Evolutionary conservation across 176 grass and related monocot species (phyloP), one percentile per base, ranked within the genome.

Genomic region (Lolium multiflorum): DNA sequence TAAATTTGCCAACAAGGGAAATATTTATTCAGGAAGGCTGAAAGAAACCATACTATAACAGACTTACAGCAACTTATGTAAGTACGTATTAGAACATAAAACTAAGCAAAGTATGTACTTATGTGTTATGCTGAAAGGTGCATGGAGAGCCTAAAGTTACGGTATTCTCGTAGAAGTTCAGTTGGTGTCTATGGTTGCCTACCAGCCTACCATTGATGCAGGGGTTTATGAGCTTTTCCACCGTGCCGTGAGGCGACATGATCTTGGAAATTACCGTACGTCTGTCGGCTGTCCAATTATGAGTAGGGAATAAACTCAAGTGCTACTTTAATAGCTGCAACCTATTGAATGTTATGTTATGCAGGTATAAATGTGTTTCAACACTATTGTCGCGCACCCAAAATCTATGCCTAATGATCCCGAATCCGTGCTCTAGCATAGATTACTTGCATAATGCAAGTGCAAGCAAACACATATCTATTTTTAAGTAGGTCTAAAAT

Each of bases 71-170:
- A 49, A 63, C 21, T 79, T 65, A 41, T 43, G 21, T 64, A 75
- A 85, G 74, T 81, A 56, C 17, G 16, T 52, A 43, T 46, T 11
- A 50, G 35, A 41, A 52, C 21, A 73, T 11, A 78, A 69, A 71
- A 78, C 73, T 55, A 60, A 83, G 17, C 14, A 14, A 80, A 62
- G 1, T 17, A 80, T 55, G 38, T 12, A 43, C 65, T 58, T 57
- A 21, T 47, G 41, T 73, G 43, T 28, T 80, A 22, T 80, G 81
- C 71, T 73, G 66, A 0, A 7, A 73, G 46, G 56, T 64, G 74
- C 35, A 74, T 4, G 4, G 0, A 41, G 16, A 64, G 71, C 73
- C 28, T 31, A 31, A 31, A 31, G 12, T 49, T 15, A 43, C 2
- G 3, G 12, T 49, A 25, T 2, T 25, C 41, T 5, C 0, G 1